Evolutionary conservation across 2,329 filamentous ascomycete species (phyloP).

Genomic region (Fusarium dlaminii): DNA sequence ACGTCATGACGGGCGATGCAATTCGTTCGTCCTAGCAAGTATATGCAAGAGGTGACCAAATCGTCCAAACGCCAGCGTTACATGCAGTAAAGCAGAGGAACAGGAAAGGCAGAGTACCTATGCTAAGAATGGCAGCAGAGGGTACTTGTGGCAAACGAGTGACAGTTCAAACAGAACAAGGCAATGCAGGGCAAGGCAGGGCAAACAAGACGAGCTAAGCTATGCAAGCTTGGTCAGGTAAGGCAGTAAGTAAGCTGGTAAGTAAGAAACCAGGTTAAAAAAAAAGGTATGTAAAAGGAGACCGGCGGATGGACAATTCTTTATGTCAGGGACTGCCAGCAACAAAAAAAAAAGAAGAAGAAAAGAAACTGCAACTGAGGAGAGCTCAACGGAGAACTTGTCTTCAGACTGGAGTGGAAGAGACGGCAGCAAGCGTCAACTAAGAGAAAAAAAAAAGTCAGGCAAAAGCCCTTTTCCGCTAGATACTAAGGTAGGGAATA

Average conservation of each 20-base stretch:
- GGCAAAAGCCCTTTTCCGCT: slow-evolving; percentile 26
- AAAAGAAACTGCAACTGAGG: slow-evolving; percentile 2
- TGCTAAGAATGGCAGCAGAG: slow-evolving; percentile 41
- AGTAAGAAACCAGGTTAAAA: neutral
- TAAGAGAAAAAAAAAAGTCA: slow-evolving; percentile 23
- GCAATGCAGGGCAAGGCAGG: slow-evolving; percentile 7
- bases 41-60: slow-evolving; percentile 4
- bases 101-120: neutral
- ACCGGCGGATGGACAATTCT: slow-evolving; percentile 22
- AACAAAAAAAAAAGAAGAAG: neutral
- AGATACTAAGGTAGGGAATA: neutral
- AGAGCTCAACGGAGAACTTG: neutral
- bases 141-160: slow-evolving; percentile 29
- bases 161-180: slow-evolving; percentile 3
- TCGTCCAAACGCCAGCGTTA: slow-evolving; percentile 41
- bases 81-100: slow-evolving; percentile 42
- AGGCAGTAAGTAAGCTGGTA: neutral
- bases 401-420: slow-evolving; percentile 4
- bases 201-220: slow-evolving; percentile 3
- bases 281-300: slow-evolving; percentile 13
- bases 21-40: neutral
- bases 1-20: slow-evolving; percentile 53
- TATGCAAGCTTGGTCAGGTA: slow-evolving; percentile 12
- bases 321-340: slow-evolving; percentile 11
- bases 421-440: slow-evolving; percentile 13